Evolutionary conservation across 2,329 filamentous ascomycete species (phyloP), one percentile per base, ranked within the genome.

Genomic region (Talaromyces amestolkiae): DNA sequence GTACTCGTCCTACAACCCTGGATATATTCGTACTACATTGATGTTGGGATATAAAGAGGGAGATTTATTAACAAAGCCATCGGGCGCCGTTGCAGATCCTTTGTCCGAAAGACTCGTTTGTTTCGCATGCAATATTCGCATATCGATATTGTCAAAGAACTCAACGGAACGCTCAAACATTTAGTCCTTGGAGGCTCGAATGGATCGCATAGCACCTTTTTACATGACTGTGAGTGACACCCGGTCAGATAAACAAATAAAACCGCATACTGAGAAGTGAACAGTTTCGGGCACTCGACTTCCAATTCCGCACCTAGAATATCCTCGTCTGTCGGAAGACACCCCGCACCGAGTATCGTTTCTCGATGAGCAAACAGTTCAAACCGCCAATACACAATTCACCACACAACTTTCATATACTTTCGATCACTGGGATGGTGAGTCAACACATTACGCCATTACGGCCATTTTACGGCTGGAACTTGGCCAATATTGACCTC

Each of bases 281-380:
- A 43, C 65, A 78, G 77, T 80, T 65, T 71, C 75, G 7, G 74
- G 74, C 39, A 76, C 73, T 2, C 76, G 73, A 68, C 67, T 77
- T 8, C 78, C 78, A 7, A 75, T 80, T 27, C 78, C 78, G 15
- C 78, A 80, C 64, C 70, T 80, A 49, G 78, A 80, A 66, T 77
- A 80, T 63, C 78, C 78, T 1, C 78, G 77, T 66, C 70, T 75
- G 15, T 70, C 71, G 11, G 69, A 71, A 17, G 73, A 77, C 35
- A 72, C 69, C 19, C 75, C 77, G 3, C 73, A 78, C 5, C 74
- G 78, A 31, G 71, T 80, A 9, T 79, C 77, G 2, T 80, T 80
- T 61, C 71, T 80, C 19, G 78, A 80, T 24, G 76, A 79, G 33
- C 78, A 80, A 66, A 80, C 77, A n/a, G 72, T 80, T 0, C 78